These are phyloP conservation scores for Sugiyamaella xylanicola DNA, from an alignment of 1,139 yeast genomes.

Conservation along the genomic window DNA sequence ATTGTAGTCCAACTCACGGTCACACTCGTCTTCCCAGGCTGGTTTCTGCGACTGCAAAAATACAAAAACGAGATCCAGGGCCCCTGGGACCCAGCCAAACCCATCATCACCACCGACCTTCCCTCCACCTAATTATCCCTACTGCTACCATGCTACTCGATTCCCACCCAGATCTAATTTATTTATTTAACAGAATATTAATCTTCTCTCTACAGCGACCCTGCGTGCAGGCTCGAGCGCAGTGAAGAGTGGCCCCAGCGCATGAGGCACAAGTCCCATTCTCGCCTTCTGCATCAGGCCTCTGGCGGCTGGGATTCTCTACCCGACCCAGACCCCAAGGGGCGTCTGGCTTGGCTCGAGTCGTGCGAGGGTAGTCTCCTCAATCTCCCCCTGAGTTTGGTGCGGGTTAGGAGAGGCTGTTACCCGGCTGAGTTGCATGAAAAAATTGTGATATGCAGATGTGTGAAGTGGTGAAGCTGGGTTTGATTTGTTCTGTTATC, in stretches of 20 bases:
- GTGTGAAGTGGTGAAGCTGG: not conserved
- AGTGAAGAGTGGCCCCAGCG: not conserved
- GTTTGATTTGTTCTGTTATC: not conserved
- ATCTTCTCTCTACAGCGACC: too few relatives aligned
- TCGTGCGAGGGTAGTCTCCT: not conserved
- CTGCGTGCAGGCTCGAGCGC: too few relatives aligned
- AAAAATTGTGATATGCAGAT: conserved; percentile 1
- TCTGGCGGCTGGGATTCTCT: not conserved
- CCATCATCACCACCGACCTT: conserved; percentile 41
- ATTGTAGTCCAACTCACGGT: conserved; percentile 51
- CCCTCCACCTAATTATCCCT: not conserved
- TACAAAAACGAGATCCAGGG: conserved; percentile 89
- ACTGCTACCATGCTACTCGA: not conserved
- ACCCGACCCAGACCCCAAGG: not conserved
- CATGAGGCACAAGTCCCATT: not conserved
- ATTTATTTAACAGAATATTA: too few relatives aligned
- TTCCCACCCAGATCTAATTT: too few relatives aligned
- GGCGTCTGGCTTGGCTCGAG: not conserved
- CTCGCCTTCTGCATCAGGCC: not conserved
- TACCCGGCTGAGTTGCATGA: conserved; percentile 10
- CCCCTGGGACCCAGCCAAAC: conserved; percentile 92
- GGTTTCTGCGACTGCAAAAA: conserved; percentile 70
- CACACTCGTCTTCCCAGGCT: conserved; percentile 63
- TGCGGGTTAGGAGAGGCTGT: conserved; percentile 5
- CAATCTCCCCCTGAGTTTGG: not conserved